Base-by-base conservation (phyloP, 2,329 filamentous ascomycete species). In the Bipolaris oryzae region DNA sequence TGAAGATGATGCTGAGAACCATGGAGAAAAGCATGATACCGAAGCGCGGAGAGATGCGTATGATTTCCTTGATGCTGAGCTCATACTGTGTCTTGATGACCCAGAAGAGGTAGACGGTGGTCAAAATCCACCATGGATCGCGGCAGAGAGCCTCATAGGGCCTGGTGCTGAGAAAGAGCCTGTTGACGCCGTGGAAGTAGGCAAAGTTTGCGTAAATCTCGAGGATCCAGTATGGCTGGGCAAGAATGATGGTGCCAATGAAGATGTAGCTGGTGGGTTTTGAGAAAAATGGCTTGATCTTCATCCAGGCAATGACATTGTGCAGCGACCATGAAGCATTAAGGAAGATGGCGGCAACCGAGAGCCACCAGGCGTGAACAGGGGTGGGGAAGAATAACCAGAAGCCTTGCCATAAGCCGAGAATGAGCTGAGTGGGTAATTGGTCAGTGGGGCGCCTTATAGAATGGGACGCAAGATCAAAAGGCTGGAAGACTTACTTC, bases 61-160 rank as follows among this genome's bases (percentile, higher is more conserved):
- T 76, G 20, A 89, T 81, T 56, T 88, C 84, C 42, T 79, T 66
- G 31, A 85, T 73, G 2, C 80, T 79, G 60, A 89, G 83, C 44
- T 85, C 82, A 71, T 89, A 89, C 41, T 84, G 81, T 25, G 78
- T 80, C 56, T 85, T 85, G 69, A 89, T 87, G 43, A 86, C 85
- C 77, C 82, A 87, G 69, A 88, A 84, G 3, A 89, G 77, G 20
- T 79, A 84, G 57, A 81, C 64, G 1, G 82, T 83, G 0, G 86
- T 87, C 61, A 87, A 86, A 16, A 89, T 81, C 87, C 87, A 89
- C 87, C 87, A 89, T 0, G 87, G 87, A 61, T 89, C 87, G 9
- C 85, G 80, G 64, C 85, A 86, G 1, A 88, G 69, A 2, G 85
- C 84, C 69, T 89, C 86, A 48, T 82, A 82, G 0, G 86, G 86